A percentile compares a stretch with the other conserved stretches of the same genome.
Evolutionary conservation across 75 land plant genomes (phyloP).

Genomic region (Isoetes taiwanensis): DNA sequence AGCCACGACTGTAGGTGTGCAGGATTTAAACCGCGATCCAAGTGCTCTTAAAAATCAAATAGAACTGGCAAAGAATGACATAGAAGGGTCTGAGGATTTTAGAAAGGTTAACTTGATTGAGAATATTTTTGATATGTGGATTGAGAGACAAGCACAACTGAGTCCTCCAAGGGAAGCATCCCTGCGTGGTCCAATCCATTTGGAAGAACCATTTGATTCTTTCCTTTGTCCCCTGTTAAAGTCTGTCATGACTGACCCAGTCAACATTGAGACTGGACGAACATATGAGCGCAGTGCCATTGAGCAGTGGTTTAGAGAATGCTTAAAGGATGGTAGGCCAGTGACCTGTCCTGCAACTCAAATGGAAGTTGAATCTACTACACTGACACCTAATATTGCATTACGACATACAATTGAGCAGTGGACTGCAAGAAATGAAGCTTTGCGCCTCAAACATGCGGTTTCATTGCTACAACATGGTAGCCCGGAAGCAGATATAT

Average conservation of each 20-base stretch:
- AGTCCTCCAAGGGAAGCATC: too few relatives aligned
- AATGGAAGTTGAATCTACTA: conserved; percentile 39
- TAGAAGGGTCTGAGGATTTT: too few relatives aligned
- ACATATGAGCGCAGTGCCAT: conserved; percentile 79
- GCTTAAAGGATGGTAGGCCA: conserved; percentile 50
- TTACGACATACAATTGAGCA: conserved; percentile 73
- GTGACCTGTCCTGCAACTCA: conserved; percentile 58
- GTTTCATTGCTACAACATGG: conserved; percentile 19
- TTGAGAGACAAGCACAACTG: too few relatives aligned
- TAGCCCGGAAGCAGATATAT: conserved; percentile 35
- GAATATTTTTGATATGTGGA: too few relatives aligned
- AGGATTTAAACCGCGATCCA: conserved; percentile 14
- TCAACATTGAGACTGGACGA: conserved; percentile 73
- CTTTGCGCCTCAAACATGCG: conserved; percentile 52
- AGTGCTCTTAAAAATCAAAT: conserved; percentile 22
- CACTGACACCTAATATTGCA: conserved; percentile 64
- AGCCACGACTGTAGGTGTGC: conserved; percentile 24
- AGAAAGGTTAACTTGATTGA: too few relatives aligned
- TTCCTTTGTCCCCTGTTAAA: conserved; percentile 89
- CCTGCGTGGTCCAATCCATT: too few relatives aligned
- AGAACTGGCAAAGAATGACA: conserved; percentile 21
- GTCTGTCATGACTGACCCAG: conserved; percentile 88
- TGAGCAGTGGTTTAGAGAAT: conserved; percentile 69
- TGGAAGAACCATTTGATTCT: too few relatives aligned
- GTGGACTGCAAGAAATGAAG: conserved; percentile 80